phyloP scores from a whole-genome alignment of 768 basidiomycete genomes.

The Trametes maxima region DNA sequence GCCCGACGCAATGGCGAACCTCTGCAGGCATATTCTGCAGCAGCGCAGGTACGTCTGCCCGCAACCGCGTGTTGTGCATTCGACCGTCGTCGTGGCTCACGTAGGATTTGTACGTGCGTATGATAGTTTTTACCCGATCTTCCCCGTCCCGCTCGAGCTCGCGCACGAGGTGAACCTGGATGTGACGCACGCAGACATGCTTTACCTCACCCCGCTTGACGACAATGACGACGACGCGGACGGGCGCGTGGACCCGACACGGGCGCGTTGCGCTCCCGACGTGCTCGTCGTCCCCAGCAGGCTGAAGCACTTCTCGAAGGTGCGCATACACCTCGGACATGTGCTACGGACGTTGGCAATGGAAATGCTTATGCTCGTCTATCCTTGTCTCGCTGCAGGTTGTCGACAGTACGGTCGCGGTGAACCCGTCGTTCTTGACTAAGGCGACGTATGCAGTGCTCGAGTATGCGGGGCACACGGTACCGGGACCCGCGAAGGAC shows the following conservation, averaged over 20 bases:
- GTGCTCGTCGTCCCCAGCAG: constrained; percentile 86
- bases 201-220: constrained; percentile 35
- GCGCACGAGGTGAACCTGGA: constrained; percentile 88
- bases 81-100: not conserved
- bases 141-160: constrained; percentile 79
- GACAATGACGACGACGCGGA: constrained; percentile 38
- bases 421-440: constrained; percentile 83
- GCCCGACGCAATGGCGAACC: constrained; percentile 76
- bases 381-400: constrained; percentile 44
- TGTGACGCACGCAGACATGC: constrained; percentile 68
- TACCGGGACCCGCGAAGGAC: constrained; percentile 15
- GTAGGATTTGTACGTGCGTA: not conserved
- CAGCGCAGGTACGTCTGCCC: constrained; percentile 69
- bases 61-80: not conserved
- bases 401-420: constrained; percentile 72
- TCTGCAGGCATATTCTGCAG: constrained; percentile 79
- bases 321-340: constrained; percentile 34
- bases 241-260: constrained; percentile 23
- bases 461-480: constrained; percentile 19
- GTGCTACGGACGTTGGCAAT: not conserved
- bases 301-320: constrained; percentile 90
- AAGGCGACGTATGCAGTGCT: constrained; percentile 61
- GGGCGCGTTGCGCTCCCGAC: constrained; percentile 59
- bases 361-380: not conserved
- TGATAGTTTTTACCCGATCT: constrained; percentile 90